Conservation (phyloP, 208 protist genomes). For the Leishmania braziliensis region DNA sequence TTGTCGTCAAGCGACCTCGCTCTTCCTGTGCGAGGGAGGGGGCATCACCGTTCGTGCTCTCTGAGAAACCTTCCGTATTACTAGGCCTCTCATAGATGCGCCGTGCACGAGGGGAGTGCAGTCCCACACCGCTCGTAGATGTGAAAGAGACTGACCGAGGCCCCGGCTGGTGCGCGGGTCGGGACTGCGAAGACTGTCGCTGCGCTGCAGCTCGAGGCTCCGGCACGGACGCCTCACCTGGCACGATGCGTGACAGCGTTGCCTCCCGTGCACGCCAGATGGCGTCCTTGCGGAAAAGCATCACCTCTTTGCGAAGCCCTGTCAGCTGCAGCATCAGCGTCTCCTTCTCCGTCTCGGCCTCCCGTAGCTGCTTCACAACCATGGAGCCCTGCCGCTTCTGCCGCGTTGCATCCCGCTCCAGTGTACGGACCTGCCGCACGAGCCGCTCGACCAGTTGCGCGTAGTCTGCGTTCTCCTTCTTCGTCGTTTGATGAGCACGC, state of each 20-base stretch:
- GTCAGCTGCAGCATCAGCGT: slow-evolving; percentile 13
- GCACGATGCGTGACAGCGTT: slow-evolving; percentile 30
- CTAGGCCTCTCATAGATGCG: slow-evolving; percentile 10
- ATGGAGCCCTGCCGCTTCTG: slow-evolving; percentile 29
- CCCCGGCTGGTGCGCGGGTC: not conserved
- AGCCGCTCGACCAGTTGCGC: slow-evolving; percentile 49
- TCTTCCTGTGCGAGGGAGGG: not conserved
- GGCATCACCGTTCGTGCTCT: not conserved
- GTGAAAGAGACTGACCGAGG: not conserved
- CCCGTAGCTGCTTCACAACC: slow-evolving; percentile 23
- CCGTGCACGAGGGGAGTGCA: slow-evolving; percentile 8
- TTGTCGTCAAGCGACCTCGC: slow-evolving; percentile 20
- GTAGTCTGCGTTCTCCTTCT: slow-evolving; percentile 47
- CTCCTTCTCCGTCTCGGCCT: slow-evolving; percentile 22
- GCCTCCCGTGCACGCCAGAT: slow-evolving; percentile 26
- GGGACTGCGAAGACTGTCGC: not conserved
- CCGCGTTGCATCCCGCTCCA: slow-evolving; percentile 40
- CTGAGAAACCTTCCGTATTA: not conserved
- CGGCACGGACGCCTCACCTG: not conserved
- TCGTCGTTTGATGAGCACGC: slow-evolving; percentile 25
- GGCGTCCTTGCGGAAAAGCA: slow-evolving; percentile 31
- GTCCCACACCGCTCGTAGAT: not conserved
- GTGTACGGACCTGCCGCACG: slow-evolving; percentile 36
- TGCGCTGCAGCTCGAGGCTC: not conserved
- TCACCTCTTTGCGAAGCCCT: slow-evolving; percentile 22